Percentiles rank a stretch among this genome's conserved stretches.
Evolutionary conservation across 306 rosid genomes (phyloP).

Genomic region (Hippophae tibetana): DNA sequence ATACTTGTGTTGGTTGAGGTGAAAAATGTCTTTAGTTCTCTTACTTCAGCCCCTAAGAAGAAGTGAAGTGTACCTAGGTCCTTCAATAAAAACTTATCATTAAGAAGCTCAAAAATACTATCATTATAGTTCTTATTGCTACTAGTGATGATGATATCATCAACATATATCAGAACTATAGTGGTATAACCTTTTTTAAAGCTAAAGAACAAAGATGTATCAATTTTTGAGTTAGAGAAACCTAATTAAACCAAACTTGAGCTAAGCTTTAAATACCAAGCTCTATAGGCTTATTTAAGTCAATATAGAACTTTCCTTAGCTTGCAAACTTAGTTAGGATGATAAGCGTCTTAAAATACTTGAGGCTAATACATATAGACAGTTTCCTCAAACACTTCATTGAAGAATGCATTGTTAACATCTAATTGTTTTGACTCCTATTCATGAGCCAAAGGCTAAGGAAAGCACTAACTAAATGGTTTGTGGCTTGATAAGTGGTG

Average conservation of each 20-base stretch:
- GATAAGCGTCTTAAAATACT: not conserved
- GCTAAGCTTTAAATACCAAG: not conserved
- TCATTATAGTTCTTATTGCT: not conserved
- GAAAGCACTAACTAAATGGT: not conserved
- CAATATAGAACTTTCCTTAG: too few relatives aligned
- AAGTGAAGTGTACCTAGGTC: not conserved
- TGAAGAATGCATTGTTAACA: not conserved
- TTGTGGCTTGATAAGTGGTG: not conserved
- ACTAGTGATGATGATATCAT: not conserved
- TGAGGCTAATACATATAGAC: not conserved
- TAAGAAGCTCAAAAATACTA: too few relatives aligned
- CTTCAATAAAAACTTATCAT: too few relatives aligned
- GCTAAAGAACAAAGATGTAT: not conserved
- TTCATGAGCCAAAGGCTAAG: not conserved
- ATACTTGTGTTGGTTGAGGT: not conserved
- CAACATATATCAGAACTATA: not conserved
- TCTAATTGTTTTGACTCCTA: not conserved
- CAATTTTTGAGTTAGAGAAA: not conserved
- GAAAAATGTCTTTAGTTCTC: not conserved
- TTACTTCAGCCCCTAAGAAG: not conserved
- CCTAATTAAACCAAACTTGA: not conserved
- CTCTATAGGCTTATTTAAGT: not conserved
- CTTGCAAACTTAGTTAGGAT: not conserved
- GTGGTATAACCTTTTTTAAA: too few relatives aligned
- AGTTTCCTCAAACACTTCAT: not conserved